Percentiles rank a stretch among this genome's conserved stretches.
These are phyloP conservation scores for Pleurozium schreberi DNA, from an alignment of 225 moss, liverwort and hornwort genomes.

Conservation along the genomic window DNA sequence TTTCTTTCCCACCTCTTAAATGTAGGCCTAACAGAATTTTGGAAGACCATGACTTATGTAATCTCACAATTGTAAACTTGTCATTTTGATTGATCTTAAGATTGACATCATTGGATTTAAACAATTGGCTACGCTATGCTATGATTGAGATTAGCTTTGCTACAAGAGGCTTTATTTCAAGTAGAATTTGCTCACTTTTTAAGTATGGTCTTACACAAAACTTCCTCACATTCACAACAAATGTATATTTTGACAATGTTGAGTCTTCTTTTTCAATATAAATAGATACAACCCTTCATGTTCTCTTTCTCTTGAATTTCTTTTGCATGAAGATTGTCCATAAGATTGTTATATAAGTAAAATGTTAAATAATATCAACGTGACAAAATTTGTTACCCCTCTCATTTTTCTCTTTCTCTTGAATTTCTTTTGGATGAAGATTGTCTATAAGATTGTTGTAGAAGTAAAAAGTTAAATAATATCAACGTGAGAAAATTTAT, in stretches of 20 bases:
- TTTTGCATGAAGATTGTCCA: too few species aligned
- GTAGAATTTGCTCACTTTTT: background rate
- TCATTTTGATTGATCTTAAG: background rate
- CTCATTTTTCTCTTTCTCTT: background rate
- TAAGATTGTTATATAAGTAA: too few species aligned
- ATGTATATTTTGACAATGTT: background rate
- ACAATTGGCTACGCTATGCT: too few species aligned
- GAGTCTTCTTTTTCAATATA: background rate
- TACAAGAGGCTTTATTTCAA: background rate
- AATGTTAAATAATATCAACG: background rate
- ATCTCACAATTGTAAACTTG: background rate
- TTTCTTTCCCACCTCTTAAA: background rate
- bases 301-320: background rate
- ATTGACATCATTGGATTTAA: background rate
- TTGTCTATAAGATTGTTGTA: background rate
- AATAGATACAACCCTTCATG: background rate
- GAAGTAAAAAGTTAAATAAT: background rate
- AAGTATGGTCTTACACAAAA: background rate
- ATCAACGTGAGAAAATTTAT: fast-evolving
- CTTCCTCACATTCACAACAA: background rate
- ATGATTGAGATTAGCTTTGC: too few species aligned
- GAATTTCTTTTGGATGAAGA: background rate
- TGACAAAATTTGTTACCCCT: background rate
- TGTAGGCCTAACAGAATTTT: background rate
- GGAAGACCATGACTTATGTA: background rate